Evolutionary conservation across 306 rosid species (phyloP).

Genomic region (Rubus parviflorus): DNA sequence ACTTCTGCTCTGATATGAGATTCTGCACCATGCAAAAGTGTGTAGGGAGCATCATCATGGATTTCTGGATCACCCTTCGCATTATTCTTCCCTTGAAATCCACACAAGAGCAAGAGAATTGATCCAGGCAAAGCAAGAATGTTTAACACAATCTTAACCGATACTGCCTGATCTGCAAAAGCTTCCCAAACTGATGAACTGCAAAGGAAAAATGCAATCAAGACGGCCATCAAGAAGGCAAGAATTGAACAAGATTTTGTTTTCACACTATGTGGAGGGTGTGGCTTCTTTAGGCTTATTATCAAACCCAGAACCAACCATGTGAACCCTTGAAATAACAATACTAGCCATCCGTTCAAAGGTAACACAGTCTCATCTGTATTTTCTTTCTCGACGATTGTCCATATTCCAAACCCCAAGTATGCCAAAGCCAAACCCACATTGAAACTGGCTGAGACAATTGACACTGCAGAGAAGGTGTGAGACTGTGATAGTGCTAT

Average conservation of each 20-base stretch:
- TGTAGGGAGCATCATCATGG: conserved; percentile 1
- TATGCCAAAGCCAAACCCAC: conserved; percentile 30
- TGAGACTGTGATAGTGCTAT: not conserved
- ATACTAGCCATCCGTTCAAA: conserved; percentile 22
- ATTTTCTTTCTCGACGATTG: conserved; percentile 6
- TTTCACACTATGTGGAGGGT: not conserved
- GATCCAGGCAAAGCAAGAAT: conserved; percentile 25
- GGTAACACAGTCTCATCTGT: conserved; percentile 11
- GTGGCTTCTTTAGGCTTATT: conserved; percentile 12
- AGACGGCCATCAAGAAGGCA: conserved; percentile 2
- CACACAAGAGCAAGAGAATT: conserved; percentile 16
- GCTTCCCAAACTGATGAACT: conserved; percentile 22
- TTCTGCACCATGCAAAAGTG: conserved; percentile 11
- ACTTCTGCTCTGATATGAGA: not conserved
- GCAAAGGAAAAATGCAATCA: conserved; percentile 20
- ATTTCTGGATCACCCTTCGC: conserved; percentile 6
- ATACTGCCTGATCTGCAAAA: not conserved
- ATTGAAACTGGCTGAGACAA: conserved; percentile 8
- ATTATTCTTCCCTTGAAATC: conserved; percentile 10
- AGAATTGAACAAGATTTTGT: not conserved
- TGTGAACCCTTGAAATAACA: conserved; percentile 22
- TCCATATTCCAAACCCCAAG: conserved; percentile 32
- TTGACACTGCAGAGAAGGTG: not conserved
- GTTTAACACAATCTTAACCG: conserved; percentile 8
- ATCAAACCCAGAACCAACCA: conserved; percentile 25